Evolutionary conservation across 257 asterid genomes (phyloP), one percentile per base, ranked within the genome.

Genomic region (Pogostemon cablin): DNA sequence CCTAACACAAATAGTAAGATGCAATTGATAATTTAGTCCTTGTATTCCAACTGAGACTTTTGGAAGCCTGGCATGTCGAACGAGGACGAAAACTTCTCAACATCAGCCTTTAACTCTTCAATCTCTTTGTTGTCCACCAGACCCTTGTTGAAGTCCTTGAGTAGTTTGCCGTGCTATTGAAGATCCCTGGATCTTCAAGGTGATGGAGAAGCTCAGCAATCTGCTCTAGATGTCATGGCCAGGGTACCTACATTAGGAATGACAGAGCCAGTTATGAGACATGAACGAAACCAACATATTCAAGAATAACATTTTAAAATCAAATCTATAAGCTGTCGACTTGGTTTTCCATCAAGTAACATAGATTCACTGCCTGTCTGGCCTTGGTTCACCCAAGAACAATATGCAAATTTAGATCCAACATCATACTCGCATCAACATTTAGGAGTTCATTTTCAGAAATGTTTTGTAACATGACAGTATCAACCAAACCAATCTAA

Each of bases 201-300:
- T 89, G 81, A 83, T 91, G 99, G 15, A 93, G 97, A 78, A 91
- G 91, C 75, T 93, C 99, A 2, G 84, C 96, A 4, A 93, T 91
- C 85, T 89, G 89, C 87, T 93, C 98, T 86, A 0, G 99, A 91
- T 75, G 99, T 93, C 99, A 93, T 93, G 69, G 98, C 98, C 0
- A 98, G 99, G 66, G 99, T 52, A 75, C 99, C 99, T 93, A 83
- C 61, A 42, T 46, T 46, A 67, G 8, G 53, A 66, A 49, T 6
- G 40, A 49, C 38, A 62, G 11, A 60, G 37, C 41, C 46, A 39
- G 2, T 3, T 4, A 9, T 53, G 17, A 7, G 42, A 32, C 9
- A 61, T 10, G 5, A 68, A 42, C 8, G 17, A 7, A 15, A 15
- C 17, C 17, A 15, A 15, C 17, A 15, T 15, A 15, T 15, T 15